phyloP scores from a whole-genome alignment of 1,139 yeast species.

The Candida glucosophila region DNA sequence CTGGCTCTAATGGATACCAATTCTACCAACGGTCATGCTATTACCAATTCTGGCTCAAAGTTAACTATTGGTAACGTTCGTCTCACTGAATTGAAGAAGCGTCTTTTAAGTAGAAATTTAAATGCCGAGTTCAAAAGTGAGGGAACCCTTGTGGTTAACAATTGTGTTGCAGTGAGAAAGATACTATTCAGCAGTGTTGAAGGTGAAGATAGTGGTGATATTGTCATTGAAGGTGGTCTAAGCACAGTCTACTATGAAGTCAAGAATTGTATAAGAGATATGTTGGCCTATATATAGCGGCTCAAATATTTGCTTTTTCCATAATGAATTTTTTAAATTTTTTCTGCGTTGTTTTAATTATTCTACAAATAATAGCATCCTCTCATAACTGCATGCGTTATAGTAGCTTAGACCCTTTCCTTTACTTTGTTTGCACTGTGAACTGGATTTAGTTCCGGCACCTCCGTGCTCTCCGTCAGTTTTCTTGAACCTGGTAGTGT shows the following conservation, averaged over 20 bases:
- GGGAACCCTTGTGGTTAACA: conserved; percentile 84
- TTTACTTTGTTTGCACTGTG: no score
- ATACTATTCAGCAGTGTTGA: conserved; percentile 37
- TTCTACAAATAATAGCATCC: no score
- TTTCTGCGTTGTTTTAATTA: no score
- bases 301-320: neutral
- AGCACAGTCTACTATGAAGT: conserved; percentile 74
- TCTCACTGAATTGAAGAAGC: conserved; percentile 70
- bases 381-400: no score
- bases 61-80: conserved; percentile 85
- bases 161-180: conserved; percentile 66
- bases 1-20: conserved; percentile 5
- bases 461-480: no score
- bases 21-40: conserved; percentile 3
- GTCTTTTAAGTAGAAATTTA: conserved; percentile 49
- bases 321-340: no score
- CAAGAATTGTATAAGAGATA: conserved; percentile 63
- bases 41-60: conserved; percentile 15
- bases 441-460: no score
- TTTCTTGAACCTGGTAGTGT: no score
- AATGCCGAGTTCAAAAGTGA: conserved; percentile 88
- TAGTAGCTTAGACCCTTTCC: no score
- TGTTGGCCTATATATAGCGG: conserved; percentile 63
- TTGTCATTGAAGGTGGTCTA: conserved; percentile 75
- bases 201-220: conserved; percentile 61